phyloP scores from a whole-genome alignment of 2,329 filamentous ascomycete genomes.

The Cercospora canescens region DNA sequence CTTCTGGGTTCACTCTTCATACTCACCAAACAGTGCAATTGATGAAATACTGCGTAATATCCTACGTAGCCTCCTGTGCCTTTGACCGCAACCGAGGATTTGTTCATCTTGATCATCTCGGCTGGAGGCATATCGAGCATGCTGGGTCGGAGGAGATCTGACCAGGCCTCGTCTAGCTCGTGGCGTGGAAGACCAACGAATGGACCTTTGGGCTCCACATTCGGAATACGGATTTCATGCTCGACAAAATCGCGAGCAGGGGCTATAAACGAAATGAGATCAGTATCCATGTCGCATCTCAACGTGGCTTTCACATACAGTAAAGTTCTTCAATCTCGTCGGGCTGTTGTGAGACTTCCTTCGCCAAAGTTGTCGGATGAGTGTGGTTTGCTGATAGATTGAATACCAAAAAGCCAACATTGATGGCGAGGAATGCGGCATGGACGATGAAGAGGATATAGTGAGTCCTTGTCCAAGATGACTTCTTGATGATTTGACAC shows the following conservation, averaged over 20 bases:
- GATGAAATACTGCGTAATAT: constrained; percentile 18
- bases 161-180: constrained; percentile 17
- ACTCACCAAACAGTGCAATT: constrained; percentile 13
- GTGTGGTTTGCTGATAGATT: neutral
- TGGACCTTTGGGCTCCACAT: constrained; percentile 6
- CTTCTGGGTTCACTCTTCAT: neutral
- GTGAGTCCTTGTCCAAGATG: constrained; percentile 8
- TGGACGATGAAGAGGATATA: constrained; percentile 12
- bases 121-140: constrained; percentile 10
- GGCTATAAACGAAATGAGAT: neutral
- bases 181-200: constrained; percentile 13
- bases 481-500: neutral
- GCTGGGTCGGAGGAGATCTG: constrained; percentile 11
- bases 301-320: neutral
- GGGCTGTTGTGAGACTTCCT: neutral
- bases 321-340: constrained; percentile 9
- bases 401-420: constrained; percentile 10
- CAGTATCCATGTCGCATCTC: neutral
- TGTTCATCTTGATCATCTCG: constrained; percentile 20
- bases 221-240: constrained; percentile 12
- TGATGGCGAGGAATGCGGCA: constrained; percentile 12
- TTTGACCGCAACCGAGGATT: constrained; percentile 7
- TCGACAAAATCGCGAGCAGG: constrained; percentile 11
- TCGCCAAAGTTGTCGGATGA: neutral
- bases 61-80: constrained; percentile 11